These are phyloP conservation scores for Geranomyces michiganensis DNA, from an alignment of 192 early-diverging fungal species.

Conservation along the genomic window DNA sequence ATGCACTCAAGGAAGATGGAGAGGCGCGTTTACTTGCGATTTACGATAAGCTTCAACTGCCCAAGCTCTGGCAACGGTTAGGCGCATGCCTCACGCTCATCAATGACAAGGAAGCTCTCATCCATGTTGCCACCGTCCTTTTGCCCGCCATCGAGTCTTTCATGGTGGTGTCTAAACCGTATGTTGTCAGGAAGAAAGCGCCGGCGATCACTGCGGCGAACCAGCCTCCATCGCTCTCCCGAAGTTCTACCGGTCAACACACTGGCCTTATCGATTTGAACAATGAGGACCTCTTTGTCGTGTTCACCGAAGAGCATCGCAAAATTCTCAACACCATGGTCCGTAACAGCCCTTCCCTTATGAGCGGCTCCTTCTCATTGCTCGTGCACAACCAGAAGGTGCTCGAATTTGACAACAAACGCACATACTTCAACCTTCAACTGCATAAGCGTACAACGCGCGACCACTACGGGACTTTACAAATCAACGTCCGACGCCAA, in stretches of 20 bases:
- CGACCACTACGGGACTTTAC: conserved; percentile 71
- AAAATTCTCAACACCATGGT: conserved; percentile 98
- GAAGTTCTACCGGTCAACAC: conserved; percentile 28
- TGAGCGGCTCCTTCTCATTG: conserved; percentile 96
- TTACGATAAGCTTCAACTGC: conserved; percentile 49
- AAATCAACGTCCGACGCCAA: conserved; percentile 88
- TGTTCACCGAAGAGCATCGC: conserved; percentile 90
- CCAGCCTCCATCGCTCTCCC: conserved; percentile 2
- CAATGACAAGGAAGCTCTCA: conserved; percentile 68
- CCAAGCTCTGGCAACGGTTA: conserved; percentile 74
- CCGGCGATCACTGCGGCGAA: conserved; percentile 16
- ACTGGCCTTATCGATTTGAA: conserved; percentile 32
- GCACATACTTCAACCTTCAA: conserved; percentile 95
- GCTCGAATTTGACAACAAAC: conserved; percentile 99
- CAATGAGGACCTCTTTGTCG: conserved; percentile 76
- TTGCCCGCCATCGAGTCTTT: conserved; percentile 95
- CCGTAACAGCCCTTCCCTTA: conserved; percentile 91
- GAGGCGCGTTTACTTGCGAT: conserved; percentile 29
- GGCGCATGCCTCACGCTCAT: conserved; percentile 75
- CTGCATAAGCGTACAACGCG: conserved; percentile 80
- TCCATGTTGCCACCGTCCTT: conserved; percentile 88
- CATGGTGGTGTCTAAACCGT: conserved; percentile 96
- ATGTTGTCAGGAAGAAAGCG: conserved; percentile 54
- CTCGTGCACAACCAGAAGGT: conserved; percentile 97
- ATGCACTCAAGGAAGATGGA: conserved; percentile 2